Base-by-base conservation (phyloP, 2,329 filamentous ascomycete species). In the Trichophyton simii region DNA sequence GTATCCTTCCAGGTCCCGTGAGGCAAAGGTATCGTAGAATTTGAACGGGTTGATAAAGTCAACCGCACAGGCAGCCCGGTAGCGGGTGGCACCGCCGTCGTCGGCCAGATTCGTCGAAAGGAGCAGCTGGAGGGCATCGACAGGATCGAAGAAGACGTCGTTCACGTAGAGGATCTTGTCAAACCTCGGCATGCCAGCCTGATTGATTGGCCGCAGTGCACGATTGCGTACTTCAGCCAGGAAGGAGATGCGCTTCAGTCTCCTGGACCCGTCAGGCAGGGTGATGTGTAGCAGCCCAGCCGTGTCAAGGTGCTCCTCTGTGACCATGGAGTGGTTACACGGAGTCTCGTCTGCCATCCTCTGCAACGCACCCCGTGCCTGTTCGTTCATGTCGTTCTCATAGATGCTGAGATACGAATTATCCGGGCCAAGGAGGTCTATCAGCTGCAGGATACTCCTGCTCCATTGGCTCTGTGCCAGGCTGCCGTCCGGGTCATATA, bases 1-100 rank as follows among this genome's bases (percentile, higher is more conserved):
- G 68, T 82, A 86, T 0, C 87, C 87, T 66, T 89, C 84, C 2
- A 82, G 73, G 68, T 91, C 88, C 20, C 87, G 79, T 31, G 84
- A 86, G 1, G 87, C 88, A 72, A 87, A 90, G 0, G 86, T 84
- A 71, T 91, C 88, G 71, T 91, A 91, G 69, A 87, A 88, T 64
- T 87, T 85, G 73, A 89, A 84, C 0, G 86, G 83, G 64, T 84
- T 83, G 68, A 85, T 83, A 68, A 87, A 90, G 74, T 91, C 88
- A n/a, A 88, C 78, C 0, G 86, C 86, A 68, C 88, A 91, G 1
- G 85, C 86, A 2, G 87, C 84, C 9, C 86, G 81, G 68, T 90
- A 91, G 57, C 78, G 75, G 0, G 81, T 68, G 22, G 73, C 71
- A 9, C 85, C 86, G 34, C 85, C 85, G 34, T 79, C 72, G 6